These are phyloP conservation scores for Phytophthora pini DNA, from an alignment of 352 stramenopile genomes.

Conservation along the genomic window DNA sequence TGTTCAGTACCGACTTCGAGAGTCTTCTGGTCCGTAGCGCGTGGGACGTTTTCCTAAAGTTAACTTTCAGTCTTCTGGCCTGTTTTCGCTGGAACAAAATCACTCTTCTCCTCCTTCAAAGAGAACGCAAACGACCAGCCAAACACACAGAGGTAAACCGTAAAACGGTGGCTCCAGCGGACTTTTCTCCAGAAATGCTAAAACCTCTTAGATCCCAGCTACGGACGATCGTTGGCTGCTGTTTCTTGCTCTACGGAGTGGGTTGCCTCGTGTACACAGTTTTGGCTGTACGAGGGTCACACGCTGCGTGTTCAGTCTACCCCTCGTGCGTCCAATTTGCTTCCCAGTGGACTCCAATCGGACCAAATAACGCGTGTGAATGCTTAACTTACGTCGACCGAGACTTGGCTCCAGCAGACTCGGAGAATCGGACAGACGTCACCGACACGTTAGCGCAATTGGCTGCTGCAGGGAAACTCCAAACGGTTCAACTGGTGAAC, in stretches of 20 bases:
- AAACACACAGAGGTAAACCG: not conserved
- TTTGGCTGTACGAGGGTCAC: slow-evolving; percentile 17
- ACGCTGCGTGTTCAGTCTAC: slow-evolving; percentile 21
- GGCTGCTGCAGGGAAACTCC: slow-evolving; percentile 26
- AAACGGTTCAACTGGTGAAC: slow-evolving; percentile 39
- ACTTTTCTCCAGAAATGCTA: not conserved
- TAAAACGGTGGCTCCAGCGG: not conserved
- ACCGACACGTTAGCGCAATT: slow-evolving; percentile 21
- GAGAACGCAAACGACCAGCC: slow-evolving; percentile 2
- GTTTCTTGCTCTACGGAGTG: not conserved
- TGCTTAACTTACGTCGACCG: slow-evolving; percentile 41
- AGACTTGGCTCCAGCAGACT: slow-evolving; percentile 30
- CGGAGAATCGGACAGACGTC: slow-evolving; percentile 21
- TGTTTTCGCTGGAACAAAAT: slow-evolving; percentile 40
- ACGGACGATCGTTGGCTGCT: not conserved
- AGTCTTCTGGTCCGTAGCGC: slow-evolving; percentile 26
- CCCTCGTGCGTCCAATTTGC: slow-evolving; percentile 19
- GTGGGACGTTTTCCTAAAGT: slow-evolving; percentile 32
- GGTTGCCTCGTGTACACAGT: slow-evolving; percentile 13
- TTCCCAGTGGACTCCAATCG: slow-evolving; percentile 2
- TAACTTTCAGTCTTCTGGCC: slow-evolving; percentile 44
- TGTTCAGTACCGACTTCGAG: slow-evolving; percentile 45
- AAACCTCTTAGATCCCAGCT: too few species aligned
- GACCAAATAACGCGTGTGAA: slow-evolving; percentile 12
- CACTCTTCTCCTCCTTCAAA: slow-evolving; percentile 24